Conservation (phyloP, 108 stramenopile species). For the Schizochytrium sp. region DNA sequence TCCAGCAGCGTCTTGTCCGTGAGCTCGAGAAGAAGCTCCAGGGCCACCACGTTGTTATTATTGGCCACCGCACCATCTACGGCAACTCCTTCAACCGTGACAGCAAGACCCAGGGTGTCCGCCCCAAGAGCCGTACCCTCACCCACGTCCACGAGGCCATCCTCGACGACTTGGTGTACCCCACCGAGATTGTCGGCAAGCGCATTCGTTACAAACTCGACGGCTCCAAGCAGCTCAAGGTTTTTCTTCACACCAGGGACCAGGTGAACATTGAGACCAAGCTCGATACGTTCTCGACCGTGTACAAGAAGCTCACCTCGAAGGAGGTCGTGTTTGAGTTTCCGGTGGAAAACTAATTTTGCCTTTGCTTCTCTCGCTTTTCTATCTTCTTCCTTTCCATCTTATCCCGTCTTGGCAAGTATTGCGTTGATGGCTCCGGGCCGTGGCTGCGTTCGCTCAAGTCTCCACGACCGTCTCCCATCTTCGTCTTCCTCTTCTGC, state of each 20-base stretch:
- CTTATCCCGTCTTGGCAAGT: too few relatives aligned
- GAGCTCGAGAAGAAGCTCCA: slow-evolving; percentile 99
- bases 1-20: slow-evolving; percentile 93
- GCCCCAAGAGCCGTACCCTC: slow-evolving; percentile 96
- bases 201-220: slow-evolving; percentile 96
- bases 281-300: slow-evolving; percentile 93
- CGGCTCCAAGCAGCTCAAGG: slow-evolving; percentile 94
- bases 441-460: too few relatives aligned
- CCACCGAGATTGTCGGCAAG: slow-evolving; percentile 99
- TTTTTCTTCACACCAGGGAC: slow-evolving; percentile 95
- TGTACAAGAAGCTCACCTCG: slow-evolving; percentile 98
- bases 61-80: slow-evolving; percentile 97
- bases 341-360: slow-evolving; percentile 56
- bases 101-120: slow-evolving; percentile 89
- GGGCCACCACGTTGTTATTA: slow-evolving; percentile 93
- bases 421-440: too few relatives aligned
- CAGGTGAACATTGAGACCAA: slow-evolving; percentile 95
- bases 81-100: slow-evolving; percentile 90
- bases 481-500: neutral
- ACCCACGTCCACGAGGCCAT: slow-evolving; percentile 97
- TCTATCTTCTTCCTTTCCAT: neutral
- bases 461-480: too few relatives aligned
- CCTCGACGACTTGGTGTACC: slow-evolving; percentile 98
- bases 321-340: slow-evolving; percentile 93
- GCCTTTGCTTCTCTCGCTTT: neutral